phyloP scores from a whole-genome alignment of 2,329 filamentous ascomycete species.

The Nakataea oryzae region DNA sequence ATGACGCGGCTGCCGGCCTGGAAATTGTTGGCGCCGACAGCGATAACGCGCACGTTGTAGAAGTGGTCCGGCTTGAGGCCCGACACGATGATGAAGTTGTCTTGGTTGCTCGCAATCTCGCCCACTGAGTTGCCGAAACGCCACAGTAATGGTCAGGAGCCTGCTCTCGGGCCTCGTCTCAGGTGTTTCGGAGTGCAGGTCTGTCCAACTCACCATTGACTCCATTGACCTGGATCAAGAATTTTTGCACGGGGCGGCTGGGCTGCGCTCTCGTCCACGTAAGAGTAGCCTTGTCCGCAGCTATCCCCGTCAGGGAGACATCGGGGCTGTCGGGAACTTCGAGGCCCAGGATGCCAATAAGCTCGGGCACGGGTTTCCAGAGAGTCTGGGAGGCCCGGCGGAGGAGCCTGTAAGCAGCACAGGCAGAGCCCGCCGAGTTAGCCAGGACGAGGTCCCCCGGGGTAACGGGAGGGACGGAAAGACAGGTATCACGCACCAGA shows the following conservation, averaged over 20 bases:
- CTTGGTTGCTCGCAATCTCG: slow-evolving; percentile 64
- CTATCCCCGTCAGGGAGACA: slow-evolving; percentile 83
- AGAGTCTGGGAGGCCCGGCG: slow-evolving; percentile 82
- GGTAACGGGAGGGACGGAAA: not conserved
- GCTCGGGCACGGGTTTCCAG: slow-evolving; percentile 79
- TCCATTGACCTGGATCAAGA: slow-evolving; percentile 88
- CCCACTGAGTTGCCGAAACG: slow-evolving; percentile 48
- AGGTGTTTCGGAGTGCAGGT: not conserved
- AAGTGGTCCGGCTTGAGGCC: slow-evolving; percentile 78
- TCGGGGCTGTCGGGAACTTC: slow-evolving; percentile 86
- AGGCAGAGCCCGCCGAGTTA: slow-evolving; percentile 1
- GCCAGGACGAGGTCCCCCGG: not conserved
- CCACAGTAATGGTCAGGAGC: not conserved
- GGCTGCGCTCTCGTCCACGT: slow-evolving; percentile 73
- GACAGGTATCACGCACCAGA: slow-evolving; percentile 29
- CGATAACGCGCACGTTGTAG: slow-evolving; percentile 88
- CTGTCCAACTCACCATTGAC: slow-evolving; percentile 57
- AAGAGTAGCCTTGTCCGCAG: slow-evolving; percentile 74
- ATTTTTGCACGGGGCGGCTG: slow-evolving; percentile 66
- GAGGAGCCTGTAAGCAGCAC: slow-evolving; percentile 50
- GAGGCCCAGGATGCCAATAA: slow-evolving; percentile 84
- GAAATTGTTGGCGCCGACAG: slow-evolving; percentile 85
- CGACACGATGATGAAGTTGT: slow-evolving; percentile 84
- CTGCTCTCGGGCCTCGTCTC: not conserved
- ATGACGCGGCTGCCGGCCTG: slow-evolving; percentile 81